A percentile compares a stretch with the other conserved stretches of the same genome.
Conservation (phyloP, 176 grass and related monocot genomes). For the Aegilops speltoides region DNA sequence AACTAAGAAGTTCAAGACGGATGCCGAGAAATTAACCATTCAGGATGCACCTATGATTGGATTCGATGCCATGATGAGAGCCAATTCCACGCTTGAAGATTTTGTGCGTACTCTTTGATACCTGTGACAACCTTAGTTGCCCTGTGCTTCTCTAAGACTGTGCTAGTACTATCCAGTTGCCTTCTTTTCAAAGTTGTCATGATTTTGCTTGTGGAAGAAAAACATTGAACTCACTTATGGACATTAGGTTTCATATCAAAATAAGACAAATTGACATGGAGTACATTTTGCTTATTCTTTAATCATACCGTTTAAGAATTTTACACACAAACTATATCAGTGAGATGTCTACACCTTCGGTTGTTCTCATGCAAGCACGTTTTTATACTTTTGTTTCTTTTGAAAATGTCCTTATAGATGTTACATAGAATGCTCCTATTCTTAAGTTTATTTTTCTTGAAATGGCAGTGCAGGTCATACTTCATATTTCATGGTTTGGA, state of each 20-base stretch:
- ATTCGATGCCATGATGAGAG: constrained; percentile 68
- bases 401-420: not conserved
- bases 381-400: not conserved
- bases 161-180: not conserved
- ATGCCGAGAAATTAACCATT: constrained; percentile 26
- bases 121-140: not conserved
- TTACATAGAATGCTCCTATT: not conserved
- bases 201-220: constrained; percentile 10
- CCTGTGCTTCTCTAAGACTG: constrained; percentile 1
- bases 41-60: constrained; percentile 51
- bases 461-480: constrained; percentile 54
- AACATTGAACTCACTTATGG: not conserved
- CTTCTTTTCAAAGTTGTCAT: not conserved
- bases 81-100: constrained; percentile 89
- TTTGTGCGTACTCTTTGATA: constrained; percentile 56
- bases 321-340: not conserved
- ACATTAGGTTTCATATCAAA: constrained; percentile 13
- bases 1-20: constrained; percentile 37
- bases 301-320: not conserved
- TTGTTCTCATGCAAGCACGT: constrained; percentile 6
- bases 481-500: constrained; percentile 96
- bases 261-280: not conserved
- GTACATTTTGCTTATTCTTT: constrained; percentile 4
- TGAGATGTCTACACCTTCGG: not conserved
- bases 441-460: constrained; percentile 20